These are phyloP conservation scores for Diospyros lotus DNA, from an alignment of 148 eudicot genomes.

Conservation along the genomic window DNA sequence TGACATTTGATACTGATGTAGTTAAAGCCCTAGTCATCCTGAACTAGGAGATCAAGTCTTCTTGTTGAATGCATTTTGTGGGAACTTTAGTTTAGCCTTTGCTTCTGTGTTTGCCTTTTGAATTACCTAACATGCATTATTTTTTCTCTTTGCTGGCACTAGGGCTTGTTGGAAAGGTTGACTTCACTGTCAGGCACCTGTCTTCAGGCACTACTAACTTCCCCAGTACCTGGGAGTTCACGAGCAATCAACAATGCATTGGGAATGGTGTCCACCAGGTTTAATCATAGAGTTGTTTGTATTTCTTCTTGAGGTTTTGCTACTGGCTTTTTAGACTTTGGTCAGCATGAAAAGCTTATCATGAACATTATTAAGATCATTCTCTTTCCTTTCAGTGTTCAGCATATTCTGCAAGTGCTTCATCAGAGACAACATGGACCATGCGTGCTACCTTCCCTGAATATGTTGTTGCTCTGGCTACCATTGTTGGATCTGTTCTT, in stretches of 20 bases:
- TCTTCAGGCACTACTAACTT: conserved; percentile 61
- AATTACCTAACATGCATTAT: too few species aligned
- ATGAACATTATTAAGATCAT: not conserved
- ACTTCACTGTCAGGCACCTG: conserved; percentile 93
- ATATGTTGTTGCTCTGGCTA: conserved; percentile 95
- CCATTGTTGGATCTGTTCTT: conserved; percentile 94
- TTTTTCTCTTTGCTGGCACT: conserved; percentile 7
- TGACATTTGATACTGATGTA: too few species aligned
- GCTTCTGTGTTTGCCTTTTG: not conserved
- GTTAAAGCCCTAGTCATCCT: too few species aligned
- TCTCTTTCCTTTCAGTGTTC: conserved; percentile 57
- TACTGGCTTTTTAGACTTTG: not conserved
- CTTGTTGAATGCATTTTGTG: not conserved
- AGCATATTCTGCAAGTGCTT: conserved; percentile 64
- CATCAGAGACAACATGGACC: conserved; percentile 96
- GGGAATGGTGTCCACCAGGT: conserved; percentile 57
- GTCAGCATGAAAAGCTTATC: not conserved
- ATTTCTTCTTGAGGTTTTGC: not conserved
- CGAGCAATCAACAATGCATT: conserved; percentile 65
- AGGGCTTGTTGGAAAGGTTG: conserved; percentile 94
- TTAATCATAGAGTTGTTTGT: not conserved
- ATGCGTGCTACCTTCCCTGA: conserved; percentile 95
- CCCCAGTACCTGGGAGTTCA: conserved; percentile 56
- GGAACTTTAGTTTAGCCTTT: not conserved
- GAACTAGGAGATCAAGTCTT: not conserved